phyloP scores from a whole-genome alignment of 257 asterid genomes.

The Solanum sejunctum region DNA sequence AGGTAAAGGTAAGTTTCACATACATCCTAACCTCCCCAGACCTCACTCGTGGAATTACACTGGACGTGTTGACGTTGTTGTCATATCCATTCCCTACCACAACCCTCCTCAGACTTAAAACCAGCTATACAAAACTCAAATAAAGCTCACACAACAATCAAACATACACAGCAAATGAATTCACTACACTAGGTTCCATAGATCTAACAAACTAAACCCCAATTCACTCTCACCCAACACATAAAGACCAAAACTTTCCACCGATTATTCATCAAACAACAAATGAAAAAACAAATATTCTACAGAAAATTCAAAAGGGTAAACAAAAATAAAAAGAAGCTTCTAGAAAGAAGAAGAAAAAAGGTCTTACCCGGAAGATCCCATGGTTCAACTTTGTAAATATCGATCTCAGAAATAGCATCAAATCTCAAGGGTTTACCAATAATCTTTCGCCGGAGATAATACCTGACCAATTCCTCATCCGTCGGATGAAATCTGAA shows the following conservation, averaged over 20 bases:
- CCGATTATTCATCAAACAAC: not conserved
- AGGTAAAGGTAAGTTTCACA: too few species aligned
- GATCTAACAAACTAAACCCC: not conserved
- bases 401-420: slow-evolving; percentile 80
- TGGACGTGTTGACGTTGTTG: not conserved
- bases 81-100: not conserved
- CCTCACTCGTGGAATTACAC: not conserved
- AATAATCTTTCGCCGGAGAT: slow-evolving; percentile 60
- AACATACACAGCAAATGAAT: not conserved
- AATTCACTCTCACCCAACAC: not conserved
- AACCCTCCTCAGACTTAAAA: not conserved
- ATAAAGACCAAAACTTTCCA: not conserved
- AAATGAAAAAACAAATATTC: not conserved
- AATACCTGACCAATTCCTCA: slow-evolving; percentile 83
- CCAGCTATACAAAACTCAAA: not conserved
- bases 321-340: slow-evolving; percentile 31
- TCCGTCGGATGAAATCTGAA: slow-evolving; percentile 96
- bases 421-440: slow-evolving; percentile 53
- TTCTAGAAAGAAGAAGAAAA: not conserved
- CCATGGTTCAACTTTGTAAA: slow-evolving; percentile 95
- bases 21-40: not conserved
- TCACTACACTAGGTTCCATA: not conserved
- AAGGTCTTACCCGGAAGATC: slow-evolving; percentile 67
- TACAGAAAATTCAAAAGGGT: not conserved
- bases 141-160: not conserved